phyloP scores from a whole-genome alignment of 805 yeast species.

The Lipomyces sp. region DNA sequence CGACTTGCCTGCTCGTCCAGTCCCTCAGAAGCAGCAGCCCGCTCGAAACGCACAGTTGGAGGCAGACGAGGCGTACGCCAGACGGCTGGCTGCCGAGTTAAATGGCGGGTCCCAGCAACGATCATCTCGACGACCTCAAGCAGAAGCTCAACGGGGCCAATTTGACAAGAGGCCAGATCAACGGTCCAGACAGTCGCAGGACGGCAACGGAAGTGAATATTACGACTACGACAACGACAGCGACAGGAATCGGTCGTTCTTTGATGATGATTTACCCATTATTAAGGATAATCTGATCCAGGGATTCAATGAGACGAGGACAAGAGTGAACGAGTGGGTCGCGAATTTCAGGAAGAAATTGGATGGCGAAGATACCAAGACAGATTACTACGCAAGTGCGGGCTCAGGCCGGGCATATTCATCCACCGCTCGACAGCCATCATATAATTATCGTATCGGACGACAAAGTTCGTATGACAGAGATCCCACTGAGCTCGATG shows the following conservation, averaged over 20 bases:
- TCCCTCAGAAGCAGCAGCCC: slow-evolving; percentile 41
- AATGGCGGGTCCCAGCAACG: slow-evolving; percentile 10
- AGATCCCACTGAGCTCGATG: slow-evolving; percentile 59
- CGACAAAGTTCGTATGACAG: slow-evolving; percentile 52
- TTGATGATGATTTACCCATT: slow-evolving; percentile 52
- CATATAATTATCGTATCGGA: slow-evolving; percentile 19
- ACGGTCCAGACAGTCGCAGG: slow-evolving; percentile 4
- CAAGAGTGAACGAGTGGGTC: slow-evolving; percentile 78
- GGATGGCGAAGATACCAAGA: slow-evolving; percentile 46
- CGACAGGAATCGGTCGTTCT: slow-evolving; percentile 41
- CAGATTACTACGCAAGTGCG: slow-evolving; percentile 19
- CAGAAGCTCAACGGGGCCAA: slow-evolving; percentile 27
- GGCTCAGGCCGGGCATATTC: slow-evolving; percentile 10
- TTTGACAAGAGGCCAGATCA: slow-evolving; percentile 12
- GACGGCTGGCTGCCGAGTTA: slow-evolving; percentile 60
- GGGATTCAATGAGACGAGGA: slow-evolving; percentile 80
- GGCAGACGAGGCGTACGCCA: slow-evolving; percentile 83
- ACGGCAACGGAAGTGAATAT: not conserved
- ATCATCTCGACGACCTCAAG: slow-evolving; percentile 4
- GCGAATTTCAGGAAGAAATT: slow-evolving; percentile 63
- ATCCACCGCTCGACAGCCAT: slow-evolving; percentile 9
- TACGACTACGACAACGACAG: slow-evolving; percentile 16
- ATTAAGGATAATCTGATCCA: slow-evolving; percentile 69
- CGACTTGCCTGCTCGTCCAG: slow-evolving; percentile 34
- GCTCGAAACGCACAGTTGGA: slow-evolving; percentile 53